These are phyloP conservation scores for Neurospora terricola DNA, from an alignment of 495 filamentous ascomycete genomes.

Conservation along the genomic window DNA sequence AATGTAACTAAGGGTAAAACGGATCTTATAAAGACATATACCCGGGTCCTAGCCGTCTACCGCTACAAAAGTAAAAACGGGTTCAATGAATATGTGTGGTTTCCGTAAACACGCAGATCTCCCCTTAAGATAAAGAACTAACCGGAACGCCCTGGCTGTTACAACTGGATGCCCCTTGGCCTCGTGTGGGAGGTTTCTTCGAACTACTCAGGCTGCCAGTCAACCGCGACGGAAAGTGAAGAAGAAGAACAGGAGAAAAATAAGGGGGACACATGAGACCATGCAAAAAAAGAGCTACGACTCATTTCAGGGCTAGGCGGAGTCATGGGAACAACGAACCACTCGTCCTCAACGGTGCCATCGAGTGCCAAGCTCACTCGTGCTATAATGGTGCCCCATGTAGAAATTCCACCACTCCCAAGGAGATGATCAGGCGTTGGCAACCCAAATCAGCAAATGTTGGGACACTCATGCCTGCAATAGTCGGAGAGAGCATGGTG, in stretches of 20 bases:
- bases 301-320: conserved; percentile 70
- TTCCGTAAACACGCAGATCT: neutral
- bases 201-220: neutral
- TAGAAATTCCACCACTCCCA: conserved; percentile 16
- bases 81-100: neutral
- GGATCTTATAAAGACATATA: neutral
- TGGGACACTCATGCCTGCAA: neutral
- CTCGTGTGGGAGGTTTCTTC: neutral
- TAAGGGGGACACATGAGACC: neutral
- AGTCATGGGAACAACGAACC: conserved; percentile 74
- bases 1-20: neutral
- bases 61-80: neutral
- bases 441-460: conserved; percentile 3
- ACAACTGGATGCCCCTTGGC: neutral
- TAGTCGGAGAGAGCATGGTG: conserved; percentile 1
- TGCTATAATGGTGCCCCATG: neutral
- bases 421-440: neutral
- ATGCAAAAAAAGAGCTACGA: conserved; percentile 47
- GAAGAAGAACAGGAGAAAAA: neutral
- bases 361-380: neutral
- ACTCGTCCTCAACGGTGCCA: conserved; percentile 52
- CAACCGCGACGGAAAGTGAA: neutral
- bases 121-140: neutral
- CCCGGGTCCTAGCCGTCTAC: neutral
- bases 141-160: neutral